Conservation (phyloP, 345 rosid genomes). For the Jatropha curcas region DNA sequence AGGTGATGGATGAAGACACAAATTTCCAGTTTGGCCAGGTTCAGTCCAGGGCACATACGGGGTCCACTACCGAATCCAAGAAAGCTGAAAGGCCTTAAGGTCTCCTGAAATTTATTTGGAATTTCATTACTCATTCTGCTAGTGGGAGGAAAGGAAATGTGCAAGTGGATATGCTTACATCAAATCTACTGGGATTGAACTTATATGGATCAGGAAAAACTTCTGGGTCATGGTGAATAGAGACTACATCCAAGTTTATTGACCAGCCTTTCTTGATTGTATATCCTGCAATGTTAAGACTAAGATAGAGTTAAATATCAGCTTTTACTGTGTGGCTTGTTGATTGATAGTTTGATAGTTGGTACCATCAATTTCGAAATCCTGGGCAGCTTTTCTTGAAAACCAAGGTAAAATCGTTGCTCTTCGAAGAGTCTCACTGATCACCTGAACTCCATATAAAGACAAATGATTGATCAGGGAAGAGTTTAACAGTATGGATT, state of each 20-base stretch:
- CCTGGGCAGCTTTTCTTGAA: conserved; percentile 65
- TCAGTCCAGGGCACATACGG: conserved; percentile 69
- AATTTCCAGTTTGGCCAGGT: conserved; percentile 67
- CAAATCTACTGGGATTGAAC: conserved; percentile 57
- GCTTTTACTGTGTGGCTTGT: not conserved
- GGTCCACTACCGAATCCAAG: conserved; percentile 76
- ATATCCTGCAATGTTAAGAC: conserved; percentile 34
- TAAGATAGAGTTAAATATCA: not conserved
- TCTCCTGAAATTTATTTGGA: conserved; percentile 35
- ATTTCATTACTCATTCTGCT: not conserved
- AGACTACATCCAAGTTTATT: conserved; percentile 66
- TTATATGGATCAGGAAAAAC: conserved; percentile 46
- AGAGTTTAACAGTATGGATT: not conserved
- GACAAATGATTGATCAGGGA: not conserved
- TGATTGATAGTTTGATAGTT: too few relatives aligned
- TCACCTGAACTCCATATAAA: conserved; percentile 40
- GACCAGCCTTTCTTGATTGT: conserved; percentile 64
- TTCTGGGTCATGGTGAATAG: conserved; percentile 61
- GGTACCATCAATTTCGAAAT: conserved; percentile 60
- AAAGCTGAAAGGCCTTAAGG: conserved; percentile 48
- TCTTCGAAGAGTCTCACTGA: conserved; percentile 57
- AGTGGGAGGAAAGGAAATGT: not conserved
- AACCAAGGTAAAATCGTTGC: conserved; percentile 67
- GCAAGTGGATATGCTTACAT: conserved; percentile 32
- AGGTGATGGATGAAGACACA: conserved; percentile 64